Evolutionary conservation across 495 filamentous ascomycete species (phyloP).

Genomic region (Choiromyces venosus): DNA sequence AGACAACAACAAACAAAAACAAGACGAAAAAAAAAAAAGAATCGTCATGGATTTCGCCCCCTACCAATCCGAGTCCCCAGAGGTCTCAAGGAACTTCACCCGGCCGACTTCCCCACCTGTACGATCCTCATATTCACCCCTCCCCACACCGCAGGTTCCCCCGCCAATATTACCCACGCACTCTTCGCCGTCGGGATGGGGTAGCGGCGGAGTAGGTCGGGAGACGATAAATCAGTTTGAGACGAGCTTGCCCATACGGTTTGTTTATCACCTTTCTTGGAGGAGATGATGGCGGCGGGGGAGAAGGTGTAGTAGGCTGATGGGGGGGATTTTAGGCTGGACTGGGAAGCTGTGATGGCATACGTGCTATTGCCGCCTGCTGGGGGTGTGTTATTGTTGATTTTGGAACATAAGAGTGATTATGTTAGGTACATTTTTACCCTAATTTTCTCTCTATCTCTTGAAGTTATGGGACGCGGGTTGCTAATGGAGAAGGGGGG

Average conservation of each 20-base stretch:
- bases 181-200: conserved; percentile 41
- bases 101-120: conserved; percentile 61
- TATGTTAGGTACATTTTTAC: conserved; percentile 73
- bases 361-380: conserved; percentile 83
- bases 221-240: conserved; percentile 58
- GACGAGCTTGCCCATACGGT: conserved; percentile 61
- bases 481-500: conserved; percentile 10
- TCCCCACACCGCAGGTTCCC: conserved; percentile 39
- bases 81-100: conserved; percentile 51
- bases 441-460: neutral
- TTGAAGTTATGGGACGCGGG: neutral
- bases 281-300: neutral
- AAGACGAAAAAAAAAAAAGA: neutral
- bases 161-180: conserved; percentile 46
- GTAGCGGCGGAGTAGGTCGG: conserved; percentile 20
- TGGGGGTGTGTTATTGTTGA: conserved; percentile 74
- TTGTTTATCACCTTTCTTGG: conserved; percentile 8
- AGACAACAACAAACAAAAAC: neutral
- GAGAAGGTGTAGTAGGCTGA: conserved; percentile 5
- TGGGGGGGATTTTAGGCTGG: conserved; percentile 44
- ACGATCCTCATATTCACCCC: conserved; percentile 49
- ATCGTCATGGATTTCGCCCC: conserved; percentile 83
- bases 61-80: conserved; percentile 60
- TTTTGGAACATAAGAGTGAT: conserved; percentile 89
- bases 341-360: conserved; percentile 83